A percentile compares a stretch with the other conserved stretches of the same genome.
phyloP scores from a whole-genome alignment of 306 rosid genomes.

The Inga laurina region DNA sequence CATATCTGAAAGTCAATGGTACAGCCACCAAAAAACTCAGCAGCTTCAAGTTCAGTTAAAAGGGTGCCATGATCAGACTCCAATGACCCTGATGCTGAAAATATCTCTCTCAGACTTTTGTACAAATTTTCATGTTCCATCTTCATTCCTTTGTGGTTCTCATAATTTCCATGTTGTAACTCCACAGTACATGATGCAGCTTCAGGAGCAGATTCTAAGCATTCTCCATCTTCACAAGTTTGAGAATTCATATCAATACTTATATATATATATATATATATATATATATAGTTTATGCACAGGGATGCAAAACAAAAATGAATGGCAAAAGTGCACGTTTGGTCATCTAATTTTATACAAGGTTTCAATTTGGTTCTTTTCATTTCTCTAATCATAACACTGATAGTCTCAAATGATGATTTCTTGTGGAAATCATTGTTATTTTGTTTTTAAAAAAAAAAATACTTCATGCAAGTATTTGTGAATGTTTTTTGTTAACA shows the following conservation, averaged over 20 bases:
- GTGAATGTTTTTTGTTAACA: too few relatives aligned
- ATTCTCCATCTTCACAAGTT: conserved; percentile 32
- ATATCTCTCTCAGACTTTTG: conserved; percentile 48
- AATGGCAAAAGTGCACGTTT: not conserved
- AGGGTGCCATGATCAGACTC: conserved; percentile 39
- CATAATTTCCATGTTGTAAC: conserved; percentile 30
- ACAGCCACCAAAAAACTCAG: conserved; percentile 62
- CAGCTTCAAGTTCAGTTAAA: conserved; percentile 50
- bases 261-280: not conserved
- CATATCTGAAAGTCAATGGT: conserved; percentile 73
- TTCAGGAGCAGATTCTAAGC: conserved; percentile 33
- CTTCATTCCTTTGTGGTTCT: conserved; percentile 26
- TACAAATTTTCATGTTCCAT: conserved; percentile 44
- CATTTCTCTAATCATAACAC: too few relatives aligned
- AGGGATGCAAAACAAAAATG: not conserved
- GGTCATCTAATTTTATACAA: not conserved
- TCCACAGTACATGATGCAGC: conserved; percentile 35
- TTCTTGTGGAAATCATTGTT: not conserved
- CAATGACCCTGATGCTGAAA: conserved; percentile 42
- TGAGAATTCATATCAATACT: conserved; percentile 33
- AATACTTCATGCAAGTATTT: too few relatives aligned
- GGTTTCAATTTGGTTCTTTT: not conserved
- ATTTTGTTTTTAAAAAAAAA: too few relatives aligned
- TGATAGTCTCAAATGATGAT: not conserved
- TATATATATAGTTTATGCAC: not conserved